Evolutionary conservation across 2,329 filamentous ascomycete species (phyloP).

Genomic region (Tolypocladium endophyticum): DNA sequence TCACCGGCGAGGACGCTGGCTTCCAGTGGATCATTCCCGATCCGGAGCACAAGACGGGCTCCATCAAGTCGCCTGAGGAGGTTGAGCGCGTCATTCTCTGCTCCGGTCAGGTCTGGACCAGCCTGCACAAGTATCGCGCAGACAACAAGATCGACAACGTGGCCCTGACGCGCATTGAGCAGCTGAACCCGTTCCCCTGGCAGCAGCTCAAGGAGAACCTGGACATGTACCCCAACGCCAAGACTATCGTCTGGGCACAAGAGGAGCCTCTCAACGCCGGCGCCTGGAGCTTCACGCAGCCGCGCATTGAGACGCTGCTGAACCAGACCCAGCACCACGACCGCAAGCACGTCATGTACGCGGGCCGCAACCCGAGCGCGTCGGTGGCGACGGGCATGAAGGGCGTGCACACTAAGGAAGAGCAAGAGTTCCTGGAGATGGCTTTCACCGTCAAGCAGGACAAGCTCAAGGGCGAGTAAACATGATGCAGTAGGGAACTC

Average conservation of each 20-base stretch:
- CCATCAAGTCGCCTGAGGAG: constrained; percentile 69
- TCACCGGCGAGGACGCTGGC: constrained; percentile 71
- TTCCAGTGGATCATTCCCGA: constrained; percentile 97
- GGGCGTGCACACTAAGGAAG: constrained; percentile 80
- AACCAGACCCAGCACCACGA: constrained; percentile 90
- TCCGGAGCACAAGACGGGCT: constrained; percentile 65
- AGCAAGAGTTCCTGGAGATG: constrained; percentile 66
- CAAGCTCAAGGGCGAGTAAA: constrained; percentile 58
- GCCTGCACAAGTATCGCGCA: constrained; percentile 82
- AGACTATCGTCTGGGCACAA: constrained; percentile 95
- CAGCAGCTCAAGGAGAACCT: constrained; percentile 93
- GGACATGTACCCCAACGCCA: constrained; percentile 92
- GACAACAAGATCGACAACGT: constrained; percentile 81
- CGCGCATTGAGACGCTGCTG: constrained; percentile 89
- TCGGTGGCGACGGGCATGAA: constrained; percentile 92
- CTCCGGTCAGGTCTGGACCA: constrained; percentile 86
- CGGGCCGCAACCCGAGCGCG: constrained; percentile 84
- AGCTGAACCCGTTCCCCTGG: constrained; percentile 99
- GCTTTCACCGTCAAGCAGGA: constrained; percentile 56
- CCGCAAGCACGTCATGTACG: constrained; percentile 94
- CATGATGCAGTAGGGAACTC: background rate
- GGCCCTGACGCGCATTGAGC: constrained; percentile 90
- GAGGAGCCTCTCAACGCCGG: constrained; percentile 97
- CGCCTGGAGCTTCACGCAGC: constrained; percentile 95
- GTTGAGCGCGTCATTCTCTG: constrained; percentile 93